A percentile compares a stretch with the other conserved stretches of the same genome.
These are phyloP conservation scores for Immersiporthe knoxdaviesiana DNA, from an alignment of 2,329 filamentous ascomycete species.

Conservation along the genomic window DNA sequence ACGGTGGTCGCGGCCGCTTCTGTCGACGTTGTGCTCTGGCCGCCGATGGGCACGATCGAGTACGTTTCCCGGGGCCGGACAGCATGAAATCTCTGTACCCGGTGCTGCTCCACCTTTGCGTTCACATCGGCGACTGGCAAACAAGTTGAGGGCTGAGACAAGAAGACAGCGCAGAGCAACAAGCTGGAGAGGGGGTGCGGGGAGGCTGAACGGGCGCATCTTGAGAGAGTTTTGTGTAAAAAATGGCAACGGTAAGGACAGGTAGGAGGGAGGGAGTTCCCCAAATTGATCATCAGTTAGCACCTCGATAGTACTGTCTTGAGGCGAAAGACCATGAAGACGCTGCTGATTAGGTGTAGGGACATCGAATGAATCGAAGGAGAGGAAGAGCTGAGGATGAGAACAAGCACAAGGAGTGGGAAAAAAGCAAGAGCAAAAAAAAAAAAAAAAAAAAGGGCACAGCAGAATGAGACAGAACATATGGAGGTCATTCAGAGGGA, in stretches of 20 bases:
- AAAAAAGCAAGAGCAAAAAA: not conserved
- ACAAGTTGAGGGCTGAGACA: slow-evolving; percentile 5
- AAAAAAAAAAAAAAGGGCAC: not conserved
- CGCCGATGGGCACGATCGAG: slow-evolving; percentile 29
- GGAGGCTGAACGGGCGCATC: slow-evolving; percentile 3
- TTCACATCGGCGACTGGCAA: slow-evolving; percentile 17
- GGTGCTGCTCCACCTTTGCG: not conserved
- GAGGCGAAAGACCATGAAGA: not conserved
- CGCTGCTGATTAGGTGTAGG: not conserved
- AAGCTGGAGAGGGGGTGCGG: slow-evolving; percentile 15
- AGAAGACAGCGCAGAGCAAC: slow-evolving; percentile 5
- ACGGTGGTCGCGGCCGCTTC: slow-evolving; percentile 12
- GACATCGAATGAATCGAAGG: not conserved
- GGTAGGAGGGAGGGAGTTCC: not conserved
- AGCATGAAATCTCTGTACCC: slow-evolving; percentile 15
- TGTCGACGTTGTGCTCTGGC: slow-evolving; percentile 18
- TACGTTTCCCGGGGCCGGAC: slow-evolving; percentile 24
- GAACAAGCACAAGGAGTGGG: not conserved
- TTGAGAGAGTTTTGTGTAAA: not conserved
- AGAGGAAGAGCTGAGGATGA: not conserved
- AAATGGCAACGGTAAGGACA: not conserved
- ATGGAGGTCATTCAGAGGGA: not conserved
- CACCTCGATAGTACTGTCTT: not conserved
- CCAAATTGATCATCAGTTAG: not conserved
- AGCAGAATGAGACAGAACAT: not conserved